Percentiles rank a stretch among this genome's conserved stretches.
phyloP scores from a whole-genome alignment of 2,329 filamentous ascomycete species.

The Penicillium sclerotiorum region DNA sequence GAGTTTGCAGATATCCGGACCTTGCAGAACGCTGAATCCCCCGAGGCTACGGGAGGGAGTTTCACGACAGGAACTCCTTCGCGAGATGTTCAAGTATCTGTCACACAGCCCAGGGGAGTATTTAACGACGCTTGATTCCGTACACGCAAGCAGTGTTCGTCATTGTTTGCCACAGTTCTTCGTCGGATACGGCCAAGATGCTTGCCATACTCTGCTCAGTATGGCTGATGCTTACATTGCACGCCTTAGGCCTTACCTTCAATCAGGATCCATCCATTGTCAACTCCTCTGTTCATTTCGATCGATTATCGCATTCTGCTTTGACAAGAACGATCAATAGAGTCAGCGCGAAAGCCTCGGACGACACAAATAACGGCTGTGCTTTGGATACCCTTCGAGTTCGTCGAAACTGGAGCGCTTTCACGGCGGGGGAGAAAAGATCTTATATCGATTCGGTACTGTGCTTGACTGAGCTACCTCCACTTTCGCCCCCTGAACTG shows the following conservation, averaged over 20 bases:
- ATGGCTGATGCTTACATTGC: background rate
- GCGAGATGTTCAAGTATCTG: background rate
- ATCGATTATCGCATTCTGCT: background rate
- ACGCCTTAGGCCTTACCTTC: background rate
- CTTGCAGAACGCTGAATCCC: background rate
- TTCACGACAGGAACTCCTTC: background rate
- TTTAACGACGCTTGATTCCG: background rate
- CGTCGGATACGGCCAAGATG: background rate
- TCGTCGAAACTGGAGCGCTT: conserved; percentile 33
- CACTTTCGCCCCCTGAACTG: conserved; percentile 35
- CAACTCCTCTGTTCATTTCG: background rate
- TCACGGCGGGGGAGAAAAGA: conserved; percentile 37
- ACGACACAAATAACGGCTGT: conserved; percentile 4
- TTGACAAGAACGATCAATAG: background rate
- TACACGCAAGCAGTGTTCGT: background rate
- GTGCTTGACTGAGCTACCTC: conserved; percentile 47
- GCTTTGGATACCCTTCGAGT: conserved; percentile 20
- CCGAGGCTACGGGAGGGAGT: conserved; percentile 2
- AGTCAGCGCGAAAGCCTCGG: background rate
- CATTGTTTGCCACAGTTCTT: background rate
- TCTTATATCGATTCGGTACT: conserved; percentile 51
- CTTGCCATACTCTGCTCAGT: background rate
- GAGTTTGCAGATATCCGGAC: background rate
- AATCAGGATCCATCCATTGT: background rate
- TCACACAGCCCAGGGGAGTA: background rate